Evolutionary conservation across 306 rosid genomes (phyloP).

Genomic region (Quercus aquifolioides): DNA sequence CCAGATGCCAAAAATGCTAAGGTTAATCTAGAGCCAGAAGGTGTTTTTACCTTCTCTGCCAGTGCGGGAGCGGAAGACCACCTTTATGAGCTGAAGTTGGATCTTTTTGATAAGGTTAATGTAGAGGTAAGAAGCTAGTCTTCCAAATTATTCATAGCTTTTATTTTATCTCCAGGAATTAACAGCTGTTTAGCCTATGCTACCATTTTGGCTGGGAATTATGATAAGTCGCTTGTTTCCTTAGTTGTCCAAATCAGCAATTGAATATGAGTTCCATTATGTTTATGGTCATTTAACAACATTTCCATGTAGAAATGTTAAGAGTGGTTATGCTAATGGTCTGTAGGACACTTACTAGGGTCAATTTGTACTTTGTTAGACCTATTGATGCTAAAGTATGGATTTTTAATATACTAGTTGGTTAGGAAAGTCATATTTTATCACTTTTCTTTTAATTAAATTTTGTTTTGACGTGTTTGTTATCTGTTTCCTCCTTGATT

Average conservation of each 20-base stretch:
- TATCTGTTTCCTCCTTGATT: neutral
- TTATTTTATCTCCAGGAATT: neutral
- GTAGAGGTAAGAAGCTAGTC: constrained; percentile 56
- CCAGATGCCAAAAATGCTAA: constrained; percentile 80
- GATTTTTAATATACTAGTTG: neutral
- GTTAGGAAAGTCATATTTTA: neutral
- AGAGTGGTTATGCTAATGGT: neutral
- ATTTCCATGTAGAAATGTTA: neutral
- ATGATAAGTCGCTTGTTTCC: neutral
- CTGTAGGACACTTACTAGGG: neutral
- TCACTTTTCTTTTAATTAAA: neutral
- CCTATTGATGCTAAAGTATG: neutral
- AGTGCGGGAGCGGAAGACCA: constrained; percentile 70
- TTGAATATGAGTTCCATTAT: neutral
- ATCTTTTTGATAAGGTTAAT: constrained; percentile 87
- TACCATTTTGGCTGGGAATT: neutral
- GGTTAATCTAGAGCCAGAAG: constrained; percentile 89
- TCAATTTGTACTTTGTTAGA: neutral
- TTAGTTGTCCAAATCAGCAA: neutral
- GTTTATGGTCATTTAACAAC: neutral
- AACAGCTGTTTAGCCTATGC: neutral
- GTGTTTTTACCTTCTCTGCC: constrained; percentile 64
- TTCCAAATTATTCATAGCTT: neutral
- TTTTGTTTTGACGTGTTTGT: neutral
- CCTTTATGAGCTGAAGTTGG: constrained; percentile 69